These are phyloP conservation scores for Brassica napus DNA, from an alignment of 345 rosid species.

Conservation along the genomic window Da-Ae NC_063444.1:14316501-14317000, in stretches of 20 bases:
- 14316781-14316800: background rate
- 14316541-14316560: conserved; percentile 42
- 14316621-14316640: conserved; percentile 32
- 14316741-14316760: conserved; percentile 11
- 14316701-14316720: conserved; percentile 6
- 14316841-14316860: no score
- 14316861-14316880: no score
- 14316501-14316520: conserved; percentile 17
- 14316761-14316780: background rate
- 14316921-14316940: no score
- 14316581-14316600: conserved; percentile 47
- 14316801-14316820: background rate
- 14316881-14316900: no score
- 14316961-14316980: no score
- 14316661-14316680: conserved; percentile 29
- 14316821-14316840: no score
- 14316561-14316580: conserved; percentile 48
- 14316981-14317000: no score
- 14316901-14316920: no score
- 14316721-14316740: background rate
- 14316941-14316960: no score
- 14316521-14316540: conserved; percentile 30
- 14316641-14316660: conserved; percentile 16
- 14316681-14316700: conserved; percentile 9
- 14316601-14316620: conserved; percentile 38